phyloP scores from a whole-genome alignment of 148 eudicot species.

The Vaccinium vitisidaea region DNA sequence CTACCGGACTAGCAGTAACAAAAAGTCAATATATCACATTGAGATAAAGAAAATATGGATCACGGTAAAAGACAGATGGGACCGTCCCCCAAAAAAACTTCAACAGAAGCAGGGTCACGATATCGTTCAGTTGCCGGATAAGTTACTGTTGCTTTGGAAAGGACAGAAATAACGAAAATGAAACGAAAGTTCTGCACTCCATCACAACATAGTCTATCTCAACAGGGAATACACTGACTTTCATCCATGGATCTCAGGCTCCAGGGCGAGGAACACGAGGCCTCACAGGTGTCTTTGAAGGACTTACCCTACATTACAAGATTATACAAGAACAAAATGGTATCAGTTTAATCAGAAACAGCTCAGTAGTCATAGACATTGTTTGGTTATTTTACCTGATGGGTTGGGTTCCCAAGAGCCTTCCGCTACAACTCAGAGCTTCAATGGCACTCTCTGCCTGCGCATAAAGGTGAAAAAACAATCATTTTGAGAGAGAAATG shows the following conservation, averaged over 20 bases:
- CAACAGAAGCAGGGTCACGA: constrained; percentile 19
- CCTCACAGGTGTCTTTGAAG: constrained; percentile 98
- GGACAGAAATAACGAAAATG: constrained; percentile 17
- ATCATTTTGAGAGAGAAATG: not conserved
- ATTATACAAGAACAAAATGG: not conserved
- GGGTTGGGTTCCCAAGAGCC: constrained; percentile 73
- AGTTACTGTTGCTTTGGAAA: constrained; percentile 14
- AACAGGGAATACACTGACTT: constrained; percentile 10
- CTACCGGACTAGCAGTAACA: constrained; percentile 7
- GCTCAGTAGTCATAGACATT: not conserved
- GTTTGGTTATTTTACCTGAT: constrained; percentile 48
- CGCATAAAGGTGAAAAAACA: constrained; percentile 8
- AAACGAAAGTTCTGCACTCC: constrained; percentile 20
- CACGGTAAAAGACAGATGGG: not conserved
- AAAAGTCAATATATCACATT: not conserved
- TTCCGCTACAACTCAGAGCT: constrained; percentile 87
- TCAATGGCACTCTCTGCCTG: constrained; percentile 90
- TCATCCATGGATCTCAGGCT: constrained; percentile 8
- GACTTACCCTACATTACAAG: constrained; percentile 72
- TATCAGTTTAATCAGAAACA: not conserved
- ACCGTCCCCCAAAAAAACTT: constrained; percentile 15
- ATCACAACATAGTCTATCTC: constrained; percentile 13
- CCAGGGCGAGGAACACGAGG: constrained; percentile 55
- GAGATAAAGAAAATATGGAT: constrained; percentile 2
- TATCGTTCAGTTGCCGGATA: constrained; percentile 7